Conservation (phyloP, 495 filamentous ascomycete species). For the Tuber aestivum region DNA sequence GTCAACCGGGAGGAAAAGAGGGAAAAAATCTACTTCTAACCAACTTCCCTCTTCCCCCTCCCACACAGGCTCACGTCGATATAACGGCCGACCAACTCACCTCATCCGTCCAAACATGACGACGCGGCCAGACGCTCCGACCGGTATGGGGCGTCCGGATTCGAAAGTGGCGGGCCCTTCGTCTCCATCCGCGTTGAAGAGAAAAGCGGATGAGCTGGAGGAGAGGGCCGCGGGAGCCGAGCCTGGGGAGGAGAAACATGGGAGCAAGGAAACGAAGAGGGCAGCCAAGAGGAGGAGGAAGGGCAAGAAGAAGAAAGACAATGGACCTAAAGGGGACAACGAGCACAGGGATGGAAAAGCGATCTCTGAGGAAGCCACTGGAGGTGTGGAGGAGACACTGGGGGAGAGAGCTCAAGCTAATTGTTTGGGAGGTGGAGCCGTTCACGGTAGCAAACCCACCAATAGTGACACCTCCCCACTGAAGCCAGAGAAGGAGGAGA, state of each 20-base stretch:
- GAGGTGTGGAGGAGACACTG: not conserved
- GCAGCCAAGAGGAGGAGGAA: conserved; percentile 15
- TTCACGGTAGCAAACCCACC: not conserved
- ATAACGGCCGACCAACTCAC: not conserved
- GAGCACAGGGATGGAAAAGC: not conserved
- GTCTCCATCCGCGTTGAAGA: not conserved
- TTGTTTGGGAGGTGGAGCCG: not conserved
- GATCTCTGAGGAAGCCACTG: not conserved
- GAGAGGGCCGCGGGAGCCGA: not conserved
- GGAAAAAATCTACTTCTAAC: not conserved
- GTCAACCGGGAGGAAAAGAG: not conserved
- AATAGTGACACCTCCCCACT: not conserved
- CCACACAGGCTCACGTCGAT: not conserved
- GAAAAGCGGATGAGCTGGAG: not conserved
- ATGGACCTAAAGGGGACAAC: not conserved
- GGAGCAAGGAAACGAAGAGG: conserved; percentile 5
- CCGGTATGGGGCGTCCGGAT: not conserved
- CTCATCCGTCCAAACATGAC: not conserved
- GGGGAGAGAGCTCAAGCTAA: not conserved
- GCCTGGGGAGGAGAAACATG: conserved; percentile 6
- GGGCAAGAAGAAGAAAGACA: conserved; percentile 19
- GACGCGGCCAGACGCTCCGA: not conserved
- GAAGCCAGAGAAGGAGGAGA: conserved; percentile 12
- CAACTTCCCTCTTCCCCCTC: not conserved
- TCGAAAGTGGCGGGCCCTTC: not conserved